Percentiles rank a stretch among this genome's conserved stretches.
These are phyloP conservation scores for Psilocybe sp. DNA, from an alignment of 768 basidiomycete species.

Conservation along the genomic window DNA sequence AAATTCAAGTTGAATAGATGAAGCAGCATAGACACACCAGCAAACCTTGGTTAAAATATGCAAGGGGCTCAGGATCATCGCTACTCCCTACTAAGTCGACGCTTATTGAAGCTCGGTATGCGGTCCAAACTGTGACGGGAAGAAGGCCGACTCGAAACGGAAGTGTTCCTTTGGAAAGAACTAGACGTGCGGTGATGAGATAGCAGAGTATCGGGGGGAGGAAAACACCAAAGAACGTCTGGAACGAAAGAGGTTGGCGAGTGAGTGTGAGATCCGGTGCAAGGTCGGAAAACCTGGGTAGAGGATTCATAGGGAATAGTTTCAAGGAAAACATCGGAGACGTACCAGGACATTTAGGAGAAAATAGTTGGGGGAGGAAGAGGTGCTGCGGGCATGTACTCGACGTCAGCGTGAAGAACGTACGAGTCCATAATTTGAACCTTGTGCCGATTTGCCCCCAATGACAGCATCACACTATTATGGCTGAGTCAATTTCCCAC, in stretches of 20 bases:
- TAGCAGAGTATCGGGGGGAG: slow-evolving; percentile 42
- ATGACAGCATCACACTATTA: too few relatives aligned
- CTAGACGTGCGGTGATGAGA: slow-evolving; percentile 52
- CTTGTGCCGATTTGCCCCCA: too few relatives aligned
- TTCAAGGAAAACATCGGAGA: background rate
- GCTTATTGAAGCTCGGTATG: slow-evolving; percentile 40
- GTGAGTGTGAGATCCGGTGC: slow-evolving; percentile 15
- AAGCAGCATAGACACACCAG: slow-evolving; percentile 30
- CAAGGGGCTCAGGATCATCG: slow-evolving; percentile 29
- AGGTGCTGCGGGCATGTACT: too few relatives aligned
- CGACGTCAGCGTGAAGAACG: too few relatives aligned
- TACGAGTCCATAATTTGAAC: too few relatives aligned
- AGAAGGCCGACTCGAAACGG: slow-evolving; percentile 43
- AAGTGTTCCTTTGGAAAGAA: slow-evolving; percentile 43
- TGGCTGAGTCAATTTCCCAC: too few relatives aligned
- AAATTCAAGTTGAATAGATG: background rate
- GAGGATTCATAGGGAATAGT: background rate
- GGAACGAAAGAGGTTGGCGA: slow-evolving; percentile 31
- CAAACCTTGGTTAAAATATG: slow-evolving; percentile 43
- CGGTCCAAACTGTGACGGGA: slow-evolving; percentile 42
- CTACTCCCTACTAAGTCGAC: slow-evolving; percentile 37
- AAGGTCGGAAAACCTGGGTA: background rate
- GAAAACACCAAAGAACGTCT: slow-evolving; percentile 33
- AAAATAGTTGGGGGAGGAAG: background rate
- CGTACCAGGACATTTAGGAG: background rate